Evolutionary conservation across 495 filamentous ascomycete genomes (phyloP).

Genomic region (Letharia columbiana): DNA sequence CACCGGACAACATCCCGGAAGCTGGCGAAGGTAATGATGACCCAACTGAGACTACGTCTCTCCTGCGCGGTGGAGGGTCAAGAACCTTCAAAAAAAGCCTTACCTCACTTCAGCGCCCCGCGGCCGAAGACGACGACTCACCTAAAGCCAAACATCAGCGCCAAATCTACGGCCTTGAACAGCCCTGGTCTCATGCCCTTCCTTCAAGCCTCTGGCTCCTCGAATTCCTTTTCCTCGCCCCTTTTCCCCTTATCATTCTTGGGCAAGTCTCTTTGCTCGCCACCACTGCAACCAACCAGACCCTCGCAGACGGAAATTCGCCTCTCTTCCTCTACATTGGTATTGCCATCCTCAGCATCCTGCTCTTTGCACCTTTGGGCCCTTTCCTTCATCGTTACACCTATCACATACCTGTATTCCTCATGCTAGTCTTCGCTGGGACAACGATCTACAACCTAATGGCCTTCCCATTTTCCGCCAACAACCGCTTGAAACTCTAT

Average conservation of each 20-base stretch:
- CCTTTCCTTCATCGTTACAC: constrained; percentile 85
- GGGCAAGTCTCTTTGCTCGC: constrained; percentile 69
- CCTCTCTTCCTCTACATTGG: constrained; percentile 60
- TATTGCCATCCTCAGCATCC: constrained; percentile 54
- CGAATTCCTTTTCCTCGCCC: constrained; percentile 73
- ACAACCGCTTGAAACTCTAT: constrained; percentile 73
- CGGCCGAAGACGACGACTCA: constrained; percentile 29
- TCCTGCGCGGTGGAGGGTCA: constrained; percentile 51
- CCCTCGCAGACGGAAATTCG: constrained; percentile 66
- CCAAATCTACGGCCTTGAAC: constrained; percentile 66
- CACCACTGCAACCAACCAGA: constrained; percentile 65
- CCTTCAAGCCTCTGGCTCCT: constrained; percentile 79
- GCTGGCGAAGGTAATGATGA: constrained; percentile 46
- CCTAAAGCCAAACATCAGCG: constrained; percentile 29
- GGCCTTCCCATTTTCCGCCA: constrained; percentile 79
- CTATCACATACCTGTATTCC: constrained; percentile 68
- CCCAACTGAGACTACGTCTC: constrained; percentile 70
- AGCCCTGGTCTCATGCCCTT: constrained; percentile 71
- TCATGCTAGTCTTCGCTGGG: constrained; percentile 63
- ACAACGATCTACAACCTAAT: constrained; percentile 81
- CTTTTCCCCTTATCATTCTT: constrained; percentile 64
- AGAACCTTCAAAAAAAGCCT: constrained; percentile 66
- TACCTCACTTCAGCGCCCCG: constrained; percentile 41
- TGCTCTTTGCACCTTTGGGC: constrained; percentile 67
- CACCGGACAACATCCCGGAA: constrained; percentile 30